Conservation (phyloP, 257 asterid species). For the Nicotiana tabacum region DNA sequence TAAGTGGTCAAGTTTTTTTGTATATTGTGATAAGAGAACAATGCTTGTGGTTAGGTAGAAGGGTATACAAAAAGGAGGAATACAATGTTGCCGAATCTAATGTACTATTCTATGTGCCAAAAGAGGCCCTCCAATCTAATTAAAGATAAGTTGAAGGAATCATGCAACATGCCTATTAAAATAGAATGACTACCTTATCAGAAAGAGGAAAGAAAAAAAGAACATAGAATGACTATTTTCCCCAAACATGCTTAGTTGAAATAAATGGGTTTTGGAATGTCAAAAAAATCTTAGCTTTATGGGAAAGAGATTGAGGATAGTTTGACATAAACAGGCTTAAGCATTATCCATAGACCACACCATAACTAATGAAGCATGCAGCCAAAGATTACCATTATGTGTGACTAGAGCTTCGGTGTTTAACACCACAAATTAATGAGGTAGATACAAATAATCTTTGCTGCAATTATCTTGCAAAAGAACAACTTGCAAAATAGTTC, state of each 20-base stretch:
- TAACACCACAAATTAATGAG: conserved; percentile 2
- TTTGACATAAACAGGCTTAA: no score
- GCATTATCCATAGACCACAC: background rate
- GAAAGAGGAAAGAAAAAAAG: background rate
- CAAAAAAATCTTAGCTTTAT: background rate
- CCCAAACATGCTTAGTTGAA: background rate
- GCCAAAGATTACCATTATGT: background rate
- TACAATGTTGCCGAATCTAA: background rate
- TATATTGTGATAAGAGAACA: background rate
- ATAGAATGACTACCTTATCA: background rate
- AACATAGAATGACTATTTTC: background rate
- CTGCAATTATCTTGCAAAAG: background rate
- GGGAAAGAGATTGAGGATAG: no score
- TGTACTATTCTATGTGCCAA: background rate
- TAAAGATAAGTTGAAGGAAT: background rate
- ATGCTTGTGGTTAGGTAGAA: background rate
- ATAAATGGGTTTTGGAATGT: background rate
- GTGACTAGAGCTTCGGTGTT: background rate
- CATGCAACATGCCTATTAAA: background rate
- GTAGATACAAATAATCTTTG: background rate
- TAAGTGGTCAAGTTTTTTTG: background rate
- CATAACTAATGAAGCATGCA: background rate
- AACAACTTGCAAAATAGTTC: background rate
- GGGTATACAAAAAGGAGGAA: background rate
- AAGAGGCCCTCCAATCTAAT: background rate